phyloP scores from a whole-genome alignment of 495 filamentous ascomycete genomes.

The Elasticomyces elasticus region DNA sequence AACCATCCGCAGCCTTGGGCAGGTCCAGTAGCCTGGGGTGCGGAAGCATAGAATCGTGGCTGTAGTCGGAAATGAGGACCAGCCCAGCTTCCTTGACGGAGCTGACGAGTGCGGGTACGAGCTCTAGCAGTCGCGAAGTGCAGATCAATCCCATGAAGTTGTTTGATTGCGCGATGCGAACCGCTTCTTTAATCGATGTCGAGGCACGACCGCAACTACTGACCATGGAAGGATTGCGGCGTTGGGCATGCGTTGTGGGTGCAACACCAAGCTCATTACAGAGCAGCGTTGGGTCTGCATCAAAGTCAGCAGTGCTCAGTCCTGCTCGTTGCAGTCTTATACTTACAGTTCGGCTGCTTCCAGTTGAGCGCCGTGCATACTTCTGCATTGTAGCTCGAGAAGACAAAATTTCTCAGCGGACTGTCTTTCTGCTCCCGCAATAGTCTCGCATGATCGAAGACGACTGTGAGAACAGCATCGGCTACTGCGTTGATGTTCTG shows the following conservation, averaged over 20 bases:
- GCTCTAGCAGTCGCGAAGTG: constrained; percentile 68
- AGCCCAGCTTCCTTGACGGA: constrained; percentile 90
- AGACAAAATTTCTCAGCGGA: constrained; percentile 63
- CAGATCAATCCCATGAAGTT: constrained; percentile 98
- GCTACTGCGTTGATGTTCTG: constrained; percentile 79
- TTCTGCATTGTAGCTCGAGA: constrained; percentile 79
- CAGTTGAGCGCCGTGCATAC: constrained; percentile 92
- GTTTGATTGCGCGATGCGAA: constrained; percentile 84
- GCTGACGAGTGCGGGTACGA: constrained; percentile 82
- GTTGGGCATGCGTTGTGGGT: not conserved
- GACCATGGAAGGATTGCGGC: constrained; percentile 34
- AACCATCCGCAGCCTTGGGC: constrained; percentile 69
- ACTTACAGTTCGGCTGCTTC: constrained; percentile 94
- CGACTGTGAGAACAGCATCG: constrained; percentile 69
- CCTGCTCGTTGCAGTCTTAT: not conserved
- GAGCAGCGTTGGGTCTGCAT: constrained; percentile 73
- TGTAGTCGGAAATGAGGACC: constrained; percentile 84
- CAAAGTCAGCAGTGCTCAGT: not conserved
- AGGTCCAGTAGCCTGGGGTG: constrained; percentile 34
- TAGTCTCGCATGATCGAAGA: constrained; percentile 82
- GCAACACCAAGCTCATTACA: constrained; percentile 78
- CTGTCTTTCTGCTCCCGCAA: constrained; percentile 50
- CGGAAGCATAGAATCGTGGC: constrained; percentile 34
- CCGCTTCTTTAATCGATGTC: constrained; percentile 86
- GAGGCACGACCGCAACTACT: constrained; percentile 58